These are phyloP conservation scores for Rhypophila decipiens DNA, from an alignment of 495 filamentous ascomycete genomes.

Conservation along the genomic window DNA sequence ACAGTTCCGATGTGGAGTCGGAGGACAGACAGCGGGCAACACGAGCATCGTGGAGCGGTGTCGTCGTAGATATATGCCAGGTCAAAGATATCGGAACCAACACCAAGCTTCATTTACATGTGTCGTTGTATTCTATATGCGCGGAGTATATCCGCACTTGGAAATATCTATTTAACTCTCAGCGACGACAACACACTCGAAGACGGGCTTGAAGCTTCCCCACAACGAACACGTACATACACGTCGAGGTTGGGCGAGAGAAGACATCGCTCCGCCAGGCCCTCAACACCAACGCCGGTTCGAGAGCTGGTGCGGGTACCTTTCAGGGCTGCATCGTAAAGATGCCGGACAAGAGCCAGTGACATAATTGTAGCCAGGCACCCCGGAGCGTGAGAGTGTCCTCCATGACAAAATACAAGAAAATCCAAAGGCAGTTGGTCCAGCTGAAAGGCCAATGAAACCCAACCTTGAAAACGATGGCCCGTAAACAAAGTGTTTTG, in stretches of 20 bases:
- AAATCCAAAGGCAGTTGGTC: slow-evolving; percentile 2
- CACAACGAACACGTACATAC: no score
- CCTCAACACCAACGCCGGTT: slow-evolving; percentile 1
- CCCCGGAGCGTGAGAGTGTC: slow-evolving; percentile 1
- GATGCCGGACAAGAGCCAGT: slow-evolving; percentile 7
- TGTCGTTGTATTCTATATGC: background rate
- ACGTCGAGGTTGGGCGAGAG: slow-evolving; percentile 23
- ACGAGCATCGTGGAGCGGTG: background rate
- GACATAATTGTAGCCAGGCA: slow-evolving; percentile 6
- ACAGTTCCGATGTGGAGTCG: background rate
- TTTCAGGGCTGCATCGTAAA: slow-evolving; percentile 10
- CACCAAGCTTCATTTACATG: background rate
- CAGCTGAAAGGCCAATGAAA: slow-evolving; percentile 6
- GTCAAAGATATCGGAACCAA: background rate
- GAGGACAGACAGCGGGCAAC: background rate
- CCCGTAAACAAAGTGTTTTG: slow-evolving; percentile 15
- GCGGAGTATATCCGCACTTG: background rate
- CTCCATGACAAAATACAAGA: slow-evolving; percentile 2
- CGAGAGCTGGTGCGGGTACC: slow-evolving; percentile 9
- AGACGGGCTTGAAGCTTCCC: no score
- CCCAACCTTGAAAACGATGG: slow-evolving; percentile 6
- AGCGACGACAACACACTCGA: slow-evolving; percentile 11
- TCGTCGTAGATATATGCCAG: background rate
- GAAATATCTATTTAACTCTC: background rate
- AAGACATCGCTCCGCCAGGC: slow-evolving; percentile 12